Conservation (phyloP, 2,329 filamentous ascomycete genomes). For the Aspergillus ochraceus region DNA sequence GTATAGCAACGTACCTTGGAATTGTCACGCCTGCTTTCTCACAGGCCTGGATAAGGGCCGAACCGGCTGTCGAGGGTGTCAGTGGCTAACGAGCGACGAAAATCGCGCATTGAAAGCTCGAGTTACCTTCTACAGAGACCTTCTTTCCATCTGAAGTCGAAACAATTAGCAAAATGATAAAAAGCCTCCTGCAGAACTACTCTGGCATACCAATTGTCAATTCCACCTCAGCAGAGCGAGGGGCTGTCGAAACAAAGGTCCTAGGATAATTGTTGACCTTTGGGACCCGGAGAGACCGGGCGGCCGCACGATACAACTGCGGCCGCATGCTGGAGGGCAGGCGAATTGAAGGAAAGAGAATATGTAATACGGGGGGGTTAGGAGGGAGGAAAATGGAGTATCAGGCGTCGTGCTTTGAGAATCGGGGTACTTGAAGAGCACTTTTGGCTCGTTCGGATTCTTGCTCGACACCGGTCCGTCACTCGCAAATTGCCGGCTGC, state of each 20-base stretch:
- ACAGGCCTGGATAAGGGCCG: conserved; percentile 97
- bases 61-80: conserved; percentile 67
- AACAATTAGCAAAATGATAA: conserved; percentile 54
- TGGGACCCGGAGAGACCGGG: conserved; percentile 55
- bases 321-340: conserved; percentile 57
- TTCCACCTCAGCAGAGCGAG: conserved; percentile 87
- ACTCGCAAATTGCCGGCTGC: conserved; percentile 39
- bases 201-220: conserved; percentile 78
- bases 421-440: conserved; percentile 26
- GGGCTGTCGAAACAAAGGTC: conserved; percentile 77
- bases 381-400: conserved; percentile 18
- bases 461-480: conserved; percentile 29
- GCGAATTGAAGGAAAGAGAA: conserved; percentile 16
- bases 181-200: conserved; percentile 37
- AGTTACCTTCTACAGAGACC: conserved; percentile 89
- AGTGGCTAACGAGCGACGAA: conserved; percentile 20
- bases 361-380: conserved; percentile 14
- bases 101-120: not conserved
- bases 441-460: conserved; percentile 31
- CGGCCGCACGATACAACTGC: conserved; percentile 63
- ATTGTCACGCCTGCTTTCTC: conserved; percentile 93
- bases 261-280: conserved; percentile 63
- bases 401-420: conserved; percentile 24
- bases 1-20: conserved; percentile 64
- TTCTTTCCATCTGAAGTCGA: conserved; percentile 81